Conservation (phyloP, 768 basidiomycete species). For the Pisolithus sp. region DNA sequence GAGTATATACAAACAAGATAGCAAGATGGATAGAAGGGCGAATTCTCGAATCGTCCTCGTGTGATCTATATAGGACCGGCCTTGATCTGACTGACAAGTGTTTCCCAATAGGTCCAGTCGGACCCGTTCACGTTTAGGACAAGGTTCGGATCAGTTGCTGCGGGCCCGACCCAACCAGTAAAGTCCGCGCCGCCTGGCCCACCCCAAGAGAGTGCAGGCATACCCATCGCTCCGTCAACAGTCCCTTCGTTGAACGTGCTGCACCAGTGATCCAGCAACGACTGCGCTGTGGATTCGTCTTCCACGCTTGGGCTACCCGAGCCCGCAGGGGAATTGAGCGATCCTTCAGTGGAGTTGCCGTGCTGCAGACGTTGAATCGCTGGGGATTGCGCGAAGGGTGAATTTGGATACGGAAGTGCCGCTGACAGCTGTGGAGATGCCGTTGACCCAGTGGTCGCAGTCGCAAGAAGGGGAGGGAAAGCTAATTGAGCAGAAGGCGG, state of each 20-base stretch:
- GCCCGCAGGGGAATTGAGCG: constrained; percentile 52
- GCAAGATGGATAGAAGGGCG: constrained; percentile 6
- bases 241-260: constrained; percentile 68
- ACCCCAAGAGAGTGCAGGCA: constrained; percentile 51
- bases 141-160: constrained; percentile 38
- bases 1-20: constrained; percentile 7
- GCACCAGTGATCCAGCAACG: constrained; percentile 79
- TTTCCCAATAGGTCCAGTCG: constrained; percentile 81
- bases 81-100: constrained; percentile 53
- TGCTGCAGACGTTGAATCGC: constrained; percentile 59
- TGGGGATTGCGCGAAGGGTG: constrained; percentile 35
- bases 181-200: constrained; percentile 52
- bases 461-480: constrained; percentile 20
- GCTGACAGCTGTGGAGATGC: constrained; percentile 15
- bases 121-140: constrained; percentile 51
- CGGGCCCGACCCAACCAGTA: constrained; percentile 48
- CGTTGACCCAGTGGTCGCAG: constrained; percentile 10
- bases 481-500: constrained; percentile 13
- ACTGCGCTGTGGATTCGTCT: constrained; percentile 71
- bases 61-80: constrained; percentile 26
- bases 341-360: constrained; percentile 33
- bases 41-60: constrained; percentile 1
- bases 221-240: constrained; percentile 43
- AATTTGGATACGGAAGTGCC: constrained; percentile 17
- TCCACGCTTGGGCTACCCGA: constrained; percentile 68